These are phyloP conservation scores for Solanum habrochaites DNA, from an alignment of 257 asterid genomes.

Conservation along the genomic window DNA sequence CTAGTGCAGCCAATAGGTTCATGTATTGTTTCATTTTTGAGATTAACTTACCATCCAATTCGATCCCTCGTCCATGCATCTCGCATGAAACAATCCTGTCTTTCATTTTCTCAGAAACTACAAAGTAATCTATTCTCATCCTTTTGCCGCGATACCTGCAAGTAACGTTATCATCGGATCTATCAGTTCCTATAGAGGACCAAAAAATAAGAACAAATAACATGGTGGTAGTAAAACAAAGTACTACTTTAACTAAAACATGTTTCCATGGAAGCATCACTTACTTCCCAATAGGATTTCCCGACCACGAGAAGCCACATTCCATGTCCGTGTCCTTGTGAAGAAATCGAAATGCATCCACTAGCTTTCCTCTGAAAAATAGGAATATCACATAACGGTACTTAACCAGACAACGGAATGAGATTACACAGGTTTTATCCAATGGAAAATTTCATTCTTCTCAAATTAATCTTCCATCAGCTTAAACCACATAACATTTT, in stretches of 20 bases:
- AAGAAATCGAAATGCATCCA: conserved; percentile 74
- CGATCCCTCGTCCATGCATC: conserved; percentile 79
- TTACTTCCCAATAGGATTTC: conserved; percentile 89
- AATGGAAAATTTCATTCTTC: not conserved
- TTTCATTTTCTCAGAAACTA: conserved; percentile 56
- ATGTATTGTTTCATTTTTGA: not conserved
- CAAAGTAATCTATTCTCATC: conserved; percentile 93
- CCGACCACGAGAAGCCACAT: conserved; percentile 94
- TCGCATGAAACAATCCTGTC: conserved; percentile 64
- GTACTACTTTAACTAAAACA: not conserved
- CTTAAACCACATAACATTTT: not conserved
- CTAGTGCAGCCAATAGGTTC: not conserved
- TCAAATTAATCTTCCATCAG: not conserved
- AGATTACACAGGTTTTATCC: not conserved
- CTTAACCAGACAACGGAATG: not conserved
- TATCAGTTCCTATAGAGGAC: not conserved
- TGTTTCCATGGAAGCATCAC: conserved; percentile 3
- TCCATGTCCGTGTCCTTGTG: conserved; percentile 79
- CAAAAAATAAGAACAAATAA: not conserved
- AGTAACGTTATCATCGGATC: not conserved
- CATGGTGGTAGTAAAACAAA: not conserved
- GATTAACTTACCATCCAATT: conserved; percentile 49
- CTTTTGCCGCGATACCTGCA: conserved; percentile 95
- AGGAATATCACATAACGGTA: not conserved
- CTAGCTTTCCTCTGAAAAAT: conserved; percentile 53